phyloP scores from a whole-genome alignment of 768 basidiomycete species.

The Erythrobasidium yunnanense region DNA sequence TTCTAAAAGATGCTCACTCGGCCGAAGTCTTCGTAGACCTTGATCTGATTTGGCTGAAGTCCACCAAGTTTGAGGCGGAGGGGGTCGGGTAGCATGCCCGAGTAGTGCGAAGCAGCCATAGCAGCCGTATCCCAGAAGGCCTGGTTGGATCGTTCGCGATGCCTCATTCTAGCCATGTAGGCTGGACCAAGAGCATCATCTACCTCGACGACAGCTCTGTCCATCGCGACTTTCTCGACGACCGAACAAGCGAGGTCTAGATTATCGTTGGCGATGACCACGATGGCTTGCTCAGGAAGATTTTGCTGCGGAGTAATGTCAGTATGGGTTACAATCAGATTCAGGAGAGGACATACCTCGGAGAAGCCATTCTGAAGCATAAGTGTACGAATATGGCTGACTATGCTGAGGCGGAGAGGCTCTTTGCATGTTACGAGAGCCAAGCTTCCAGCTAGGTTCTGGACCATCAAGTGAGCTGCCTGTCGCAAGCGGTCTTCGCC shows the following conservation, averaged over 20 bases:
- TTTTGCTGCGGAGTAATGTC: conserved; percentile 47
- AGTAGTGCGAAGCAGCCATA: conserved; percentile 55
- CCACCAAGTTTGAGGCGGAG: conserved; percentile 74
- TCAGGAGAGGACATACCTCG: conserved; percentile 52
- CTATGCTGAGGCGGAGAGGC: conserved; percentile 81
- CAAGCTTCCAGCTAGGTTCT: conserved; percentile 88
- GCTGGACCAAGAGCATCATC: conserved; percentile 76
- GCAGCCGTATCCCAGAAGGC: conserved; percentile 84
- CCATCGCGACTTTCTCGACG: conserved; percentile 96
- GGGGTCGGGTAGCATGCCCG: conserved; percentile 68
- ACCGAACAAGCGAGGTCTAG: conserved; percentile 83
- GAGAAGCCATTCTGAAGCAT: conserved; percentile 77
- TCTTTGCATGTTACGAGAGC: conserved; percentile 98
- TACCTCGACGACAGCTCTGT: conserved; percentile 80
- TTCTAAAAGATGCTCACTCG: conserved; percentile 29
- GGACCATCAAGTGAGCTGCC: conserved; percentile 90
- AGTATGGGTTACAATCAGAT: background rate
- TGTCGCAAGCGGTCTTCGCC: conserved; percentile 82
- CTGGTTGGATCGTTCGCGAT: conserved; percentile 54
- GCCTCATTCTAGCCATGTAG: conserved; percentile 71
- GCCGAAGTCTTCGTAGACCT: conserved; percentile 95
- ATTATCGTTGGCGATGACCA: conserved; percentile 79
- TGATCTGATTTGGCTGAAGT: conserved; percentile 65
- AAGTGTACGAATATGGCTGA: conserved; percentile 71
- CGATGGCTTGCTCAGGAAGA: conserved; percentile 64